Percentiles rank a stretch among this genome's conserved stretches.
Evolutionary conservation across 179 eudicot species (phyloP).

Genomic region (Sideroxylon spinosum): DNA sequence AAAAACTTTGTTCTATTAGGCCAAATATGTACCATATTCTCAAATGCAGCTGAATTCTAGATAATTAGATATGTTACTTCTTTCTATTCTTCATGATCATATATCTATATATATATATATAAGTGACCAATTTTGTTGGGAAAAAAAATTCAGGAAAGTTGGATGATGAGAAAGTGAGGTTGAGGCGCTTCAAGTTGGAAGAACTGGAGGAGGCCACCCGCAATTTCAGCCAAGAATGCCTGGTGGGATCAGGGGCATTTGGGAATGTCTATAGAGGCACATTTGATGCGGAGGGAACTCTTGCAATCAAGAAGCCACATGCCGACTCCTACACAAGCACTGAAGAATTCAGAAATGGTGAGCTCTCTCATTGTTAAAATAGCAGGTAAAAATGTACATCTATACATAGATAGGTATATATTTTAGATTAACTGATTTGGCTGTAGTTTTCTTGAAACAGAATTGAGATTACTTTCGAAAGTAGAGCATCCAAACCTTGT

Average conservation of each 20-base stretch:
- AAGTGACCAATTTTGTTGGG: background rate
- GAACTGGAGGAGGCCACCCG: constrained; percentile 41
- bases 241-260: constrained; percentile 47
- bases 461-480: constrained; percentile 38
- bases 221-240: constrained; percentile 34
- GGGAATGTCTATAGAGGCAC: constrained; percentile 44
- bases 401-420: too few relatives aligned
- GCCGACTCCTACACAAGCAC: constrained; percentile 30
- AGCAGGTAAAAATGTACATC: too few relatives aligned
- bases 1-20: background rate
- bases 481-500: constrained; percentile 46
- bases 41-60: too few relatives aligned
- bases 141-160: constrained; percentile 18
- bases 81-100: background rate
- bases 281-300: constrained; percentile 26
- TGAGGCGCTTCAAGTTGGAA: constrained; percentile 31
- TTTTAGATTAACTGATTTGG: background rate
- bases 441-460: constrained; percentile 22
- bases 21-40: too few relatives aligned
- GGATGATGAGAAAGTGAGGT: constrained; percentile 27
- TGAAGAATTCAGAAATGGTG: constrained; percentile 43
- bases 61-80: too few relatives aligned
- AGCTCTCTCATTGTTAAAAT: too few relatives aligned
- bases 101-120: too few relatives aligned
- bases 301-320: constrained; percentile 45